Percentiles rank a stretch among this genome's conserved stretches.
phyloP scores from a whole-genome alignment of 2,329 filamentous ascomycete genomes.

The Pseudogymnoascus sp. region DNA sequence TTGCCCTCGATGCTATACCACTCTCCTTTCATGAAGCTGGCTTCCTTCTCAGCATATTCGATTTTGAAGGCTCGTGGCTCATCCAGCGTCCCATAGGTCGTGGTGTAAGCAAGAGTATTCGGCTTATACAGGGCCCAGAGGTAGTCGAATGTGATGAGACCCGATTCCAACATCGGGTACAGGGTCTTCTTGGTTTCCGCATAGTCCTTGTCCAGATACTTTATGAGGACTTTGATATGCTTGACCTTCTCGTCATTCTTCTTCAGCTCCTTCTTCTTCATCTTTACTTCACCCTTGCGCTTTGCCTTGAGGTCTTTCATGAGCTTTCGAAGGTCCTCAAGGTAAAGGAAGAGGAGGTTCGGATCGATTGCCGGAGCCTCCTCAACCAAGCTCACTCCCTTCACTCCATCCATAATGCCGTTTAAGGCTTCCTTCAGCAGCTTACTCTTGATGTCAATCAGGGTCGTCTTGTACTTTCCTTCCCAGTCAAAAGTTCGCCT shows the following conservation, averaged over 20 bases:
- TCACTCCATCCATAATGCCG: conserved; percentile 67
- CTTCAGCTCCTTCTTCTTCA: conserved; percentile 53
- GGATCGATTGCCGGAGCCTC: conserved; percentile 67
- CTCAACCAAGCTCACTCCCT: conserved; percentile 71
- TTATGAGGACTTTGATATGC: conserved; percentile 64
- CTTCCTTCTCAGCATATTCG: conserved; percentile 64
- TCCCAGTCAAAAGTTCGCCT: conserved; percentile 77
- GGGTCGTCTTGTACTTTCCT: conserved; percentile 64
- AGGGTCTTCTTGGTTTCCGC: conserved; percentile 69
- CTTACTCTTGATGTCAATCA: conserved; percentile 81
- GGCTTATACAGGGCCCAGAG: conserved; percentile 88
- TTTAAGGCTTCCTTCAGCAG: conserved; percentile 61
- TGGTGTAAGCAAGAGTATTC: conserved; percentile 68
- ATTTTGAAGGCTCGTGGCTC: conserved; percentile 78
- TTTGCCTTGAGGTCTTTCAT: conserved; percentile 53
- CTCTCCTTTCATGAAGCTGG: conserved; percentile 59
- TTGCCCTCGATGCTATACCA: conserved; percentile 70
- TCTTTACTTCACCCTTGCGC: conserved; percentile 39
- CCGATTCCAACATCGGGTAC: conserved; percentile 70
- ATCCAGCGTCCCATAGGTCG: conserved; percentile 67
- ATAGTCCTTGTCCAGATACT: conserved; percentile 77
- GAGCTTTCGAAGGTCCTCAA: conserved; percentile 63
- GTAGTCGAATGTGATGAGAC: conserved; percentile 81
- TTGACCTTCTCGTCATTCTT: conserved; percentile 49
- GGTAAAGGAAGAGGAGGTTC: conserved; percentile 64